Conservation (phyloP, 106 monocot species). For the Iris macrosiphon region DNA sequence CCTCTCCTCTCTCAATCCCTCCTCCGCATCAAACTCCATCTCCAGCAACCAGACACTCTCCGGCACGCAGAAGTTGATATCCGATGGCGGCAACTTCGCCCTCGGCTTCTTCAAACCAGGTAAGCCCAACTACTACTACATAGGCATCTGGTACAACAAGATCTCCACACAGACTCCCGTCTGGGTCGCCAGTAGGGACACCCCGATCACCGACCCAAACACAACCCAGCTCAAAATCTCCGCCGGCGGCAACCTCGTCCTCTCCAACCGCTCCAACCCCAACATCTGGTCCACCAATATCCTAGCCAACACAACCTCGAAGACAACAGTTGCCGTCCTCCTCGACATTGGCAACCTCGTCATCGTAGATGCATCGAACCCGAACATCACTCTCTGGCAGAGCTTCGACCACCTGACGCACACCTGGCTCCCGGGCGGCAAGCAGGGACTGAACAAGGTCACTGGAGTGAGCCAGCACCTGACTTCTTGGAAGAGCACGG, state of each 20-base stretch:
- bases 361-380: conserved; percentile 11
- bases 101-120: conserved; percentile 14
- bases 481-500: no score
- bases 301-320: not conserved
- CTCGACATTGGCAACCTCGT: conserved; percentile 28
- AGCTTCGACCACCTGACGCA: conserved; percentile 23
- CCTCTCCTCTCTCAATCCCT: not conserved
- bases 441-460: no score
- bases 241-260: conserved; percentile 25
- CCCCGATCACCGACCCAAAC: conserved; percentile 10
- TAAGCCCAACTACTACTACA: conserved; percentile 13
- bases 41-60: conserved; percentile 13
- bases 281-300: conserved; percentile 36
- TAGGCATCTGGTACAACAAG: conserved; percentile 22
- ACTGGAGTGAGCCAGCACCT: no score
- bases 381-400: conserved; percentile 17
- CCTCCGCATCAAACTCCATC: not conserved
- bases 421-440: conserved; percentile 29
- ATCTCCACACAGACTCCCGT: conserved; percentile 24
- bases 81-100: conserved; percentile 8
- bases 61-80: not conserved
- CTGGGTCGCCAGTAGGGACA: conserved; percentile 31
- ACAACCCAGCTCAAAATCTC: conserved; percentile 16
- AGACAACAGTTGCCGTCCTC: conserved; percentile 21
- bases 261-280: conserved; percentile 12